phyloP scores from a whole-genome alignment of 768 basidiomycete genomes.

The Leccinum longicurvipes region DNA sequence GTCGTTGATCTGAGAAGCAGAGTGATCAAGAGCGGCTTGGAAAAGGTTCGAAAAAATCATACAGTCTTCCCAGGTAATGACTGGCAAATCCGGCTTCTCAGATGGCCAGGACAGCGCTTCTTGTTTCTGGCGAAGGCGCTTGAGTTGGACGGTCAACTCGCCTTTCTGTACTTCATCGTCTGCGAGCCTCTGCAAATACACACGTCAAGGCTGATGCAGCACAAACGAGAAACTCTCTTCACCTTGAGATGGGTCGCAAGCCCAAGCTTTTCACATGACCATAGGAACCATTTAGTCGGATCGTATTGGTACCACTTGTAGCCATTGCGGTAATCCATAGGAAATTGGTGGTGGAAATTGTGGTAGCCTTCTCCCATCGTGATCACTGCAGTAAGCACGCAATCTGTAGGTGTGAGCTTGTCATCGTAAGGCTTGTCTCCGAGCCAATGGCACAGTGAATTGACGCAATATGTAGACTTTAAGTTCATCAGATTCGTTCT shows the following conservation, averaged over 20 bases:
- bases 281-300: conserved; percentile 85
- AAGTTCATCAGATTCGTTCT: neutral
- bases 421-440: conserved; percentile 88
- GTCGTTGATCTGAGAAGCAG: conserved; percentile 59
- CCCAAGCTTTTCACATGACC: conserved; percentile 42
- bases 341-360: conserved; percentile 95
- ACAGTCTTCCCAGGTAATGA: conserved; percentile 84
- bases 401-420: conserved; percentile 86
- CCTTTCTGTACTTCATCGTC: conserved; percentile 76
- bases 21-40: conserved; percentile 3
- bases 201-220: neutral
- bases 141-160: conserved; percentile 87
- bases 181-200: conserved; percentile 37
- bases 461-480: conserved; percentile 90
- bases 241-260: conserved; percentile 53
- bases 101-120: conserved; percentile 74
- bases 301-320: conserved; percentile 87
- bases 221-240: neutral
- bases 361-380: conserved; percentile 97
- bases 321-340: conserved; percentile 94
- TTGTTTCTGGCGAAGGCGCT: conserved; percentile 72
- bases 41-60: conserved; percentile 14
- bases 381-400: conserved; percentile 76
- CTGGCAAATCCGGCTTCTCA: conserved; percentile 70
- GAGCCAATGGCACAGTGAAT: conserved; percentile 92